phyloP scores from a whole-genome alignment of 2,329 filamentous ascomycete species.

The Lasiodiplodia sp. region DNA sequence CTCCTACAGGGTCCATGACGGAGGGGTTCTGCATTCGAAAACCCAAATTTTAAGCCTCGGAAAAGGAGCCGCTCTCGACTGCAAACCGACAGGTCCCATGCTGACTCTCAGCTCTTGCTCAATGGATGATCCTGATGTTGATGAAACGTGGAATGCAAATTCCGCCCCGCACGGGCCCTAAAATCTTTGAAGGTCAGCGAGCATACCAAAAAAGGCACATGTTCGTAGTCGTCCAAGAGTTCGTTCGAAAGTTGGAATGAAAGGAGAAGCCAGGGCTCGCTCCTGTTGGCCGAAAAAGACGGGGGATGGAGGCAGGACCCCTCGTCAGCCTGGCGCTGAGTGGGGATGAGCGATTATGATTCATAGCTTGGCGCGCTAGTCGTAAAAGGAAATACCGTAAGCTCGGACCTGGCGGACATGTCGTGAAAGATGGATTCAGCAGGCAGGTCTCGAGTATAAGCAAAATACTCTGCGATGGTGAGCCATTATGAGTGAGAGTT shows the following conservation, averaged over 20 bases:
- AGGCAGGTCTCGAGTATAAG: too few species aligned
- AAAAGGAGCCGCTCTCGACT: neutral
- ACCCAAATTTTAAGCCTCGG: neutral
- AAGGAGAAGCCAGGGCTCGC: neutral
- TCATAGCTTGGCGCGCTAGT: conserved; percentile 16
- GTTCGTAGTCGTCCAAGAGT: neutral
- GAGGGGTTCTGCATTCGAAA: neutral
- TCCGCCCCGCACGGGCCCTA: neutral
- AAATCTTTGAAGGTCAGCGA: neutral
- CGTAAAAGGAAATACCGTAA: neutral
- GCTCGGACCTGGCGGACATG: neutral
- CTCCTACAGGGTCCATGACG: neutral
- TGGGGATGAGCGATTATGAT: conserved; percentile 7
- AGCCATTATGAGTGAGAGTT: neutral
- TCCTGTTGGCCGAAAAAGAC: neutral
- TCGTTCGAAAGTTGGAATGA: neutral
- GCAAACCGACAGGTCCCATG: neutral
- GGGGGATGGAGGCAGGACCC: neutral
- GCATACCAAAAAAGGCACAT: neutral
- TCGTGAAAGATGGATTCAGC: neutral
- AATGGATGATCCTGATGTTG: neutral
- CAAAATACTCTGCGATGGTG: neutral
- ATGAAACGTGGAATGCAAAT: neutral
- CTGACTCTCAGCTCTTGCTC: neutral
- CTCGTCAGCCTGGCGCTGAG: neutral